These are phyloP conservation scores for Hawksworthiomyces lignivorus DNA, from an alignment of 2,329 filamentous ascomycete genomes.

Conservation along the genomic window DNA sequence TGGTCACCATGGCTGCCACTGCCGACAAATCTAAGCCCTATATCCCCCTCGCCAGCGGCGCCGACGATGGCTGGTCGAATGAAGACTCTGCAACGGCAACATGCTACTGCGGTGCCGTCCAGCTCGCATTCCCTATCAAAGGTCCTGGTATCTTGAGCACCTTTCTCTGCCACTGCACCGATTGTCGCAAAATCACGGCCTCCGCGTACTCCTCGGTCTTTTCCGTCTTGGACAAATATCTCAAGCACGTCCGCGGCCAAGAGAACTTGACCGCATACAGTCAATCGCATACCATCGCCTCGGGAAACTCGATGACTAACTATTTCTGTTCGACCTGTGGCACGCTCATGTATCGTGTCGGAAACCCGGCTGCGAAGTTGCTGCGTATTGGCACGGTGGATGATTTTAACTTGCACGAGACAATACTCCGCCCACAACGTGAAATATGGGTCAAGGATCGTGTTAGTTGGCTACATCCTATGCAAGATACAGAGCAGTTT, in stretches of 20 bases:
- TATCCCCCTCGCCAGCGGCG: slow-evolving; percentile 32
- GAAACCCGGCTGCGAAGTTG: slow-evolving; percentile 31
- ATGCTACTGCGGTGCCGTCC: slow-evolving; percentile 50
- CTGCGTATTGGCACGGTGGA: slow-evolving; percentile 43
- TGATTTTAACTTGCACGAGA: slow-evolving; percentile 41
- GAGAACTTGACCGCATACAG: slow-evolving; percentile 40
- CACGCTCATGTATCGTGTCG: slow-evolving; percentile 40
- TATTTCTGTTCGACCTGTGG: slow-evolving; percentile 54
- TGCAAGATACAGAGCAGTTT: too few relatives aligned
- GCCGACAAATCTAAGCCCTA: slow-evolving; percentile 24
- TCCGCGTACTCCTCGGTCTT: slow-evolving; percentile 57
- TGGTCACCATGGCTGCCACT: too few relatives aligned
- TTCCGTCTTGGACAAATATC: slow-evolving; percentile 33
- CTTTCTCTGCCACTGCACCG: slow-evolving; percentile 53
- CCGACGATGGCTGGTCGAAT: slow-evolving; percentile 22
- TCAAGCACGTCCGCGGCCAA: slow-evolving; percentile 43
- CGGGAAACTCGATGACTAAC: slow-evolving; percentile 49
- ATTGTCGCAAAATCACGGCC: slow-evolving; percentile 56
- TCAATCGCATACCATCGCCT: slow-evolving; percentile 39
- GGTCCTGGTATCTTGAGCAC: slow-evolving; percentile 37
- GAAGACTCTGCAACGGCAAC: slow-evolving; percentile 46
- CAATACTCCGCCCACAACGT: slow-evolving; percentile 34
- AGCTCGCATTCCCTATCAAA: slow-evolving; percentile 41
- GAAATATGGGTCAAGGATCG: slow-evolving; percentile 39
- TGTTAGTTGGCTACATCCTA: slow-evolving; percentile 24